Percentiles rank a stretch among this genome's conserved stretches.
Evolutionary conservation across 768 basidiomycete genomes (phyloP).

Genomic region (Podaxis sp.): DNA sequence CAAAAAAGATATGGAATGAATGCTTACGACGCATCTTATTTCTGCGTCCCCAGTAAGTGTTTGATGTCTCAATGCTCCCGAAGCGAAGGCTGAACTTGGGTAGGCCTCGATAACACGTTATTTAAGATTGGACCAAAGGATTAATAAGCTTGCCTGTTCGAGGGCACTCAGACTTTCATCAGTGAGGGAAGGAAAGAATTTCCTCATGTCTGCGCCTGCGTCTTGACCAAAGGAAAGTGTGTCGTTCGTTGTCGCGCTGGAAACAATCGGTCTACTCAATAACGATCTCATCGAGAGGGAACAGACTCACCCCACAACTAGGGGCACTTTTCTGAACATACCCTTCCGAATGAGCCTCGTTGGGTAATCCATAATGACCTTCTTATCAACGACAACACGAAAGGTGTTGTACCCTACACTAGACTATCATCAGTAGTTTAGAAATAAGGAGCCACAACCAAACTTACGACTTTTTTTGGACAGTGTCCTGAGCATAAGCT

Average conservation of each 20-base stretch:
- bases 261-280: not conserved
- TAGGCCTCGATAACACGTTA: constrained; percentile 29
- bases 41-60: constrained; percentile 46
- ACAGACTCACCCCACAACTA: constrained; percentile 51
- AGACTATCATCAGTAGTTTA: constrained; percentile 7
- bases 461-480: constrained; percentile 34
- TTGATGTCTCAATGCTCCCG: constrained; percentile 35
- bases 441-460: not conserved
- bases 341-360: constrained; percentile 40
- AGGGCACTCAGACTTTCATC: constrained; percentile 33
- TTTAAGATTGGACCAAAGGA: not conserved
- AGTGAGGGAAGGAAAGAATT: constrained; percentile 42
- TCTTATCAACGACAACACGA: constrained; percentile 52
- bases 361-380: constrained; percentile 45
- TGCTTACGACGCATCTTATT: constrained; percentile 52
- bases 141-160: constrained; percentile 21
- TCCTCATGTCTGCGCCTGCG: constrained; percentile 31
- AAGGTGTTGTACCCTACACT: constrained; percentile 42
- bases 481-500: constrained; percentile 50
- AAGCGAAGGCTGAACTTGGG: constrained; percentile 38
- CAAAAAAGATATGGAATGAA: not conserved
- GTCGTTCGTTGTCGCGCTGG: constrained; percentile 57
- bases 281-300: not conserved
- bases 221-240: constrained; percentile 41
- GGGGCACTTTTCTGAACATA: constrained; percentile 44